Evolutionary conservation across 345 rosid genomes (phyloP).

Genomic region (Arabis hirsuta): DNA sequence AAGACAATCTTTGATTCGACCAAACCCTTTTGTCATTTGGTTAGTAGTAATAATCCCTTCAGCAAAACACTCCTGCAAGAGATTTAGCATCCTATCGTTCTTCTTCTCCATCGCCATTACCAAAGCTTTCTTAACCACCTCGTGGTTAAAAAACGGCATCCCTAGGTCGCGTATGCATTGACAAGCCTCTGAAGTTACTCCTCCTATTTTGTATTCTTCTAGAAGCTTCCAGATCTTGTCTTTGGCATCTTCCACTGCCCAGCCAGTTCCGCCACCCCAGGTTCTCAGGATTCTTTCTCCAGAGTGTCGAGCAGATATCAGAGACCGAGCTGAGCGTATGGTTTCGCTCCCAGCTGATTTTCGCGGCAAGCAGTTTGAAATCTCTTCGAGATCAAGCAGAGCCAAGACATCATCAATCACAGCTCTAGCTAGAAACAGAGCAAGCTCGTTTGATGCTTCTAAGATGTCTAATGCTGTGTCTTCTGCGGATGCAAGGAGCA

Average conservation of each 20-base stretch:
- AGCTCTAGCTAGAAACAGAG: constrained; percentile 87
- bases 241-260: constrained; percentile 97
- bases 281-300: constrained; percentile 94
- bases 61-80: constrained; percentile 69
- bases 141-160: constrained; percentile 96
- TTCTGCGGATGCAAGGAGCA: constrained; percentile 92
- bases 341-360: constrained; percentile 87
- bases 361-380: constrained; percentile 58
- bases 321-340: constrained; percentile 68
- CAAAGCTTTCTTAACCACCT: constrained; percentile 91
- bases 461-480: constrained; percentile 89
- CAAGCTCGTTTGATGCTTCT: constrained; percentile 94
- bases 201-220: constrained; percentile 87
- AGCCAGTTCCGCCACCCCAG: constrained; percentile 98
- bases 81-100: constrained; percentile 77
- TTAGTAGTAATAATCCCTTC: constrained; percentile 88
- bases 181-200: constrained; percentile 83
- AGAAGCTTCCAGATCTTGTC: constrained; percentile 89
- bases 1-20: constrained; percentile 76
- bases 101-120: constrained; percentile 99
- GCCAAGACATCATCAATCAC: constrained; percentile 92
- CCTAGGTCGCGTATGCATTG: constrained; percentile 89
- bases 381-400: constrained; percentile 81
- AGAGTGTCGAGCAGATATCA: constrained; percentile 86
- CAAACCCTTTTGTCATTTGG: constrained; percentile 90